A percentile compares a stretch with the other conserved stretches of the same genome.
These are phyloP conservation scores for Dentipellis sp. DNA, from an alignment of 768 basidiomycete species.

Conservation along the genomic window DNA sequence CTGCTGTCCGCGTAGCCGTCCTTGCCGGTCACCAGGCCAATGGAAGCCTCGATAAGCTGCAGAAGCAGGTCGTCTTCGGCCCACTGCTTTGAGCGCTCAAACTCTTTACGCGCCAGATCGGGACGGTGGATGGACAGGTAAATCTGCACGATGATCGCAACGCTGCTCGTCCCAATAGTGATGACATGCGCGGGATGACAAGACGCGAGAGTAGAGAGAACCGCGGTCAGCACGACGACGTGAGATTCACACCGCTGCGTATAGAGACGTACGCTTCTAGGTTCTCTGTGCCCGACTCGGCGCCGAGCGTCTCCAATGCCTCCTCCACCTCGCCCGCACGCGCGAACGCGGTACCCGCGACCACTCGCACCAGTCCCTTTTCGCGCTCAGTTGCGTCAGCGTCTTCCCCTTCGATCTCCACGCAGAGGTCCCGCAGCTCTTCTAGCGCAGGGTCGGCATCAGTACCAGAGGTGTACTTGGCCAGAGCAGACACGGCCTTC, in stretches of 20 bases:
- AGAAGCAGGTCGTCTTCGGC: conserved; percentile 87
- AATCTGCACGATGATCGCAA: conserved; percentile 75
- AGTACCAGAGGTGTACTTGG: conserved; percentile 48
- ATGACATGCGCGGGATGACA: conserved; percentile 2
- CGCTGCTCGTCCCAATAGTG: conserved; percentile 32
- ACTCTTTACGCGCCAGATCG: conserved; percentile 81
- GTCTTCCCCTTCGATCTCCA: conserved; percentile 82
- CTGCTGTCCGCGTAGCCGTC: conserved; percentile 49
- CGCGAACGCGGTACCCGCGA: conserved; percentile 83
- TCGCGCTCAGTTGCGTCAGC: conserved; percentile 57
- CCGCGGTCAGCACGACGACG: background rate
- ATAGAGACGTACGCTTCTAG: conserved; percentile 71
- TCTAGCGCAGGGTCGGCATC: conserved; percentile 54
- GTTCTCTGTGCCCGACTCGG: conserved; percentile 56
- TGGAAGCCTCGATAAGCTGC: conserved; percentile 81
- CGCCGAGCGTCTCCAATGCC: conserved; percentile 80
- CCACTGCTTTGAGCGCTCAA: conserved; percentile 74
- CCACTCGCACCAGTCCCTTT: conserved; percentile 63
- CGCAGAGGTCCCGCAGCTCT: conserved; percentile 73
- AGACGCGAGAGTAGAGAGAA: background rate
- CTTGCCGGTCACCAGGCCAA: conserved; percentile 66
- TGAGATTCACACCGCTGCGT: conserved; percentile 5
- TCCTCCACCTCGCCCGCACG: conserved; percentile 84
- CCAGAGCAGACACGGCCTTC: conserved; percentile 64
- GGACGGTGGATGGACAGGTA: conserved; percentile 85